Evolutionary conservation across 106 monocot genomes (phyloP).

Genomic region (Platanthera guangdongensis): DNA sequence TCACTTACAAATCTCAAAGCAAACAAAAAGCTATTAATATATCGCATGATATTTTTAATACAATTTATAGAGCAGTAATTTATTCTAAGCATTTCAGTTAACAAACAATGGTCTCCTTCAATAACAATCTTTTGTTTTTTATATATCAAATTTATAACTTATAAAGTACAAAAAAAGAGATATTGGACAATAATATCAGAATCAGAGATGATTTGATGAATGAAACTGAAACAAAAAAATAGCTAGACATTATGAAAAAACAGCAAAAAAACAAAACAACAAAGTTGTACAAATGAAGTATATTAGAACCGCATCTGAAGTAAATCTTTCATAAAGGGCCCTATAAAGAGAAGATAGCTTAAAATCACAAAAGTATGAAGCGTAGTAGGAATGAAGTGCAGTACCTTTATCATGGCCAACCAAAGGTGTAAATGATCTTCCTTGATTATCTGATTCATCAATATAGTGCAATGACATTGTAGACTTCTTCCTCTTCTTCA

Average conservation of each 20-base stretch:
- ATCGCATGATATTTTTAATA: no score
- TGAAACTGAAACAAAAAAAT: neutral
- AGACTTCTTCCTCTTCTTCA: constrained; percentile 14
- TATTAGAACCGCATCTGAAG: neutral
- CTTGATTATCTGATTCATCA: constrained; percentile 14
- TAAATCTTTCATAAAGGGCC: neutral
- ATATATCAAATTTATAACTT: no score
- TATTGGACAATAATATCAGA: neutral
- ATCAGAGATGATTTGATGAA: constrained; percentile 1
- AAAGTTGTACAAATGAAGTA: neutral
- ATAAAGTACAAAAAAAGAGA: neutral
- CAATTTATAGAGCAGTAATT: no score
- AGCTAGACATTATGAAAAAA: neutral
- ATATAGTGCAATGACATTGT: constrained; percentile 11
- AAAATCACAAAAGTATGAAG: neutral
- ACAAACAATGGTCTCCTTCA: neutral
- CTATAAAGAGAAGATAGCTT: neutral
- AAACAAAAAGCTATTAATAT: no score
- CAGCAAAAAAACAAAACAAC: neutral
- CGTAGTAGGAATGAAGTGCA: neutral
- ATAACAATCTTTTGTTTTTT: neutral
- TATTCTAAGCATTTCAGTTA: no score
- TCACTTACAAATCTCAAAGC: no score
- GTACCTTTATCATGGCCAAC: constrained; percentile 17
- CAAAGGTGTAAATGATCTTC: constrained; percentile 22